Conservation (phyloP, 306 rosid genomes). For the Argentina anserina region DNA sequence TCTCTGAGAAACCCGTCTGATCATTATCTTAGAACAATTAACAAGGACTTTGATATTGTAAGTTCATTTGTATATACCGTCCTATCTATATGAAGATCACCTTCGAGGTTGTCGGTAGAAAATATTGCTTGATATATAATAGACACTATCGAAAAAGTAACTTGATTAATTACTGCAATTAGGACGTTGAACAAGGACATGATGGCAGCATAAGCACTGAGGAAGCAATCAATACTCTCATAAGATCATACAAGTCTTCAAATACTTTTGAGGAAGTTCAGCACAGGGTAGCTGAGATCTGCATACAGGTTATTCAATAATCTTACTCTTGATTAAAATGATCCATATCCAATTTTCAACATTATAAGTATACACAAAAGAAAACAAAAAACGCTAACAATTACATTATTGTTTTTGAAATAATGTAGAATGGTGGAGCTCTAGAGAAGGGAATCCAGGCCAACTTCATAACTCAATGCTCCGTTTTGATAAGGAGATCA, state of each 20-base stretch:
- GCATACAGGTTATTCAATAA: slow-evolving; percentile 13
- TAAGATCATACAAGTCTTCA: slow-evolving; percentile 31
- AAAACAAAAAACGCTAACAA: too few relatives aligned
- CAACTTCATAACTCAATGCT: slow-evolving; percentile 32
- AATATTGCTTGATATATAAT: neutral
- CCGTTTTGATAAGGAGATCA: slow-evolving; percentile 40
- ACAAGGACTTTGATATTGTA: slow-evolving; percentile 69
- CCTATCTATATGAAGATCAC: neutral
- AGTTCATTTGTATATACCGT: neutral
- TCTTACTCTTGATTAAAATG: neutral
- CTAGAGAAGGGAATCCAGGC: slow-evolving; percentile 32
- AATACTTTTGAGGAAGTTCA: slow-evolving; percentile 13
- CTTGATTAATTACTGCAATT: neutral
- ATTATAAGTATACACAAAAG: too few relatives aligned
- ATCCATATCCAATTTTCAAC: too few relatives aligned
- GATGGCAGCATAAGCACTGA: slow-evolving; percentile 23
- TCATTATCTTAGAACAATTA: slow-evolving; percentile 61
- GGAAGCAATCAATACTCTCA: slow-evolving; percentile 26
- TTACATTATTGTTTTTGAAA: too few relatives aligned
- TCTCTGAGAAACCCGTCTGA: slow-evolving; percentile 61
- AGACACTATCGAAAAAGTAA: too few relatives aligned
- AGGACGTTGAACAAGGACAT: slow-evolving; percentile 40
- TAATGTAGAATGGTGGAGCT: slow-evolving; percentile 22
- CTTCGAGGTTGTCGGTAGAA: neutral
- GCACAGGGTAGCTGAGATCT: slow-evolving; percentile 14